Conservation (phyloP, 805 yeast genomes). For the Teunomyces aglyptinius region DNA sequence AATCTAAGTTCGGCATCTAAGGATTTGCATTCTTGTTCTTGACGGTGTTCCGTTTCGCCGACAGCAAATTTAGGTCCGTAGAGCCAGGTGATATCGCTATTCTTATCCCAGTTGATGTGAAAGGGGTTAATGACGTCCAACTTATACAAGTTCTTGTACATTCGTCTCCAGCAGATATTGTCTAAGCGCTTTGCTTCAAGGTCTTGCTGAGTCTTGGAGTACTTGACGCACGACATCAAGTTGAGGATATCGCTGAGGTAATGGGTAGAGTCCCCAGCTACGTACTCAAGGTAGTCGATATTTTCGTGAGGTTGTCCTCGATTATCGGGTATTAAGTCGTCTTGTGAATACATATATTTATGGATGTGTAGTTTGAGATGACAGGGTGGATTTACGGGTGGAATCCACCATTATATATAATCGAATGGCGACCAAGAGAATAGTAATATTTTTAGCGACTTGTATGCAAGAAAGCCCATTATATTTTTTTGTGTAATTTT, state of each 20-base stretch:
- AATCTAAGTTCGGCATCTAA: conserved; percentile 6
- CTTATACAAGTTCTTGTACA: conserved; percentile 27
- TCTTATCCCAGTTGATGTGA: conserved; percentile 52
- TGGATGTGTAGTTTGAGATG: conserved; percentile 2
- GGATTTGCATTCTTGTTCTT: background rate
- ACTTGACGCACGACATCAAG: conserved; percentile 15
- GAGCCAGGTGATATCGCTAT: conserved; percentile 53
- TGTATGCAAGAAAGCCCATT: background rate
- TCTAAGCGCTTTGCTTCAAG: conserved; percentile 16
- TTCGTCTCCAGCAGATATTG: conserved; percentile 42
- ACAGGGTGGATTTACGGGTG: background rate
- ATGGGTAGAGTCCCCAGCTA: conserved; percentile 3
- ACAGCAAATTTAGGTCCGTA: conserved; percentile 46
- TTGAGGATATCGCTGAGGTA: conserved; percentile 16
- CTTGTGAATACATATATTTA: conserved; percentile 2
- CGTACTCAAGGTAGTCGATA: conserved; percentile 28
- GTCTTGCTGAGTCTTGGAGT: conserved; percentile 3
- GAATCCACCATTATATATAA: conserved; percentile 3
- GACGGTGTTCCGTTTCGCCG: conserved; percentile 1
- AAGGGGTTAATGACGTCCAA: conserved; percentile 39
- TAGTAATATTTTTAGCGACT: background rate
- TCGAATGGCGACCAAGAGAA: background rate
- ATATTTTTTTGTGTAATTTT: background rate
- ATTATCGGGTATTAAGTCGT: conserved; percentile 3
- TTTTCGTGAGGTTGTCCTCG: conserved; percentile 18